Evolutionary conservation across 345 rosid species (phyloP), one percentile per base, ranked within the genome.

Genomic region (Heritiera littoralis): DNA sequence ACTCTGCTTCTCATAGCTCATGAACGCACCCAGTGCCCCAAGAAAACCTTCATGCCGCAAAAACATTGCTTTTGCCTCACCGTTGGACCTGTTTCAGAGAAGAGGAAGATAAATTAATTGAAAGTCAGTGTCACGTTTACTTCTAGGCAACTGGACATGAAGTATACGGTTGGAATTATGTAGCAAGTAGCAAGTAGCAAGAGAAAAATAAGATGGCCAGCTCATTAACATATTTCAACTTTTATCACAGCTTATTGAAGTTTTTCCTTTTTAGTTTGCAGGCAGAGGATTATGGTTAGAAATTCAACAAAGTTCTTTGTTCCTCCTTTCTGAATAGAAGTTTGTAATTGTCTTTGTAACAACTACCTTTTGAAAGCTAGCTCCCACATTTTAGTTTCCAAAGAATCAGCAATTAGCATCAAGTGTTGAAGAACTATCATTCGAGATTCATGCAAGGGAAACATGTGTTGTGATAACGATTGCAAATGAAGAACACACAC

Each of bases 31-130:
- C 83, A 91, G 67, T 18, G 92, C 95, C 74, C 98, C 98, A 60
- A 94, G 90, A 88, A 94, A 93, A 49, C 97, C 98, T 88, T 91
- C 97, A 68, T 94, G 97, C 68, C 83, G 77, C 78, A 93, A 81
- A 78, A 91, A 94, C 97, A 93, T 88, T 72, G 98, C 97, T 81
- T 91, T 82, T 5, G 95, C 97, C 75, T 91, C 97, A 3, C 98
- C 97, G 88, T 92, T 94, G 9, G 95, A 93, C 97, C 98, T 91
- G 82, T 46, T 76, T 56, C 51, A 12, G 30, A 15, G 70, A 45
- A 58, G 72, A 56, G 4, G 45, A 77, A 65, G 55, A 63, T 65
- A 20, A 12, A 48, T 38, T 54, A 35, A 54, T 20, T 23, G 28
- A 23, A 23, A 23, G 28, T 23, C 28, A 23, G 28, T 23, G 28